These are phyloP conservation scores for Elongisporangium prolatum DNA, from an alignment of 352 stramenopile species.

Conservation along the genomic window DNA sequence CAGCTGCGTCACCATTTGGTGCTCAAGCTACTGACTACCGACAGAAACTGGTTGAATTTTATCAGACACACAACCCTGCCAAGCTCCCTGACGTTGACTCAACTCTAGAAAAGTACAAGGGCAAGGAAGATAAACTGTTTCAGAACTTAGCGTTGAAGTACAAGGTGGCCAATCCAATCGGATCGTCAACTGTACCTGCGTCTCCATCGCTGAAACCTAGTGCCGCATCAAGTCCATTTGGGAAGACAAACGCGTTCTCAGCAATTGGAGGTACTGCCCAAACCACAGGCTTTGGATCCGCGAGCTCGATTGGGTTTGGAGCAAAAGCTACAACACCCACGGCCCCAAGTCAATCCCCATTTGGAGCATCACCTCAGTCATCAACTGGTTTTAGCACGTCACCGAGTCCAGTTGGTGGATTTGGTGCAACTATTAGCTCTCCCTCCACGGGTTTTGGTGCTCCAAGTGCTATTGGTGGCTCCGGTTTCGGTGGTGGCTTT, in stretches of 20 bases:
- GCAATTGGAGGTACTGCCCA: slow-evolving; percentile 10
- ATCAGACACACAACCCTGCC: slow-evolving; percentile 87
- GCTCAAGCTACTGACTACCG: slow-evolving; percentile 44
- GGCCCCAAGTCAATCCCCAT: slow-evolving; percentile 24
- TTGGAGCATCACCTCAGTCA: slow-evolving; percentile 24
- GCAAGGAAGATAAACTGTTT: slow-evolving; percentile 77
- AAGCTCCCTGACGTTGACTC: slow-evolving; percentile 86
- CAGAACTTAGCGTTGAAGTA: slow-evolving; percentile 71
- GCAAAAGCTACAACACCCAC: slow-evolving; percentile 17
- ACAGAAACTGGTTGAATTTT: slow-evolving; percentile 84
- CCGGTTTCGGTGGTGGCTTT: slow-evolving; percentile 14
- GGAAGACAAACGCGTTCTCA: slow-evolving; percentile 46
- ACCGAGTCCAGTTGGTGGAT: slow-evolving; percentile 1
- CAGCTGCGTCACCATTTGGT: slow-evolving; percentile 28
- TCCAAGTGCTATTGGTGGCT: slow-evolving; percentile 2
- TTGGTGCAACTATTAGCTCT: slow-evolving; percentile 1
- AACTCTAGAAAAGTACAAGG: slow-evolving; percentile 89
- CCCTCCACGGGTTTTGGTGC: slow-evolving; percentile 9
- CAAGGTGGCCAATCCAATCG: slow-evolving; percentile 28
- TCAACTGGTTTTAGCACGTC: slow-evolving; percentile 16
- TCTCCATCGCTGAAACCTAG: slow-evolving; percentile 15
- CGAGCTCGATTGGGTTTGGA: slow-evolving; percentile 40
- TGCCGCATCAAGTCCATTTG: slow-evolving; percentile 55
- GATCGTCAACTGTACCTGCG: not conserved
- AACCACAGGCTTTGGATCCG: slow-evolving; percentile 29